Percentiles rank a stretch among this genome's conserved stretches.
Conservation (phyloP, 2,329 filamentous ascomycete genomes). For the Geosmithia putterillii region DNA sequence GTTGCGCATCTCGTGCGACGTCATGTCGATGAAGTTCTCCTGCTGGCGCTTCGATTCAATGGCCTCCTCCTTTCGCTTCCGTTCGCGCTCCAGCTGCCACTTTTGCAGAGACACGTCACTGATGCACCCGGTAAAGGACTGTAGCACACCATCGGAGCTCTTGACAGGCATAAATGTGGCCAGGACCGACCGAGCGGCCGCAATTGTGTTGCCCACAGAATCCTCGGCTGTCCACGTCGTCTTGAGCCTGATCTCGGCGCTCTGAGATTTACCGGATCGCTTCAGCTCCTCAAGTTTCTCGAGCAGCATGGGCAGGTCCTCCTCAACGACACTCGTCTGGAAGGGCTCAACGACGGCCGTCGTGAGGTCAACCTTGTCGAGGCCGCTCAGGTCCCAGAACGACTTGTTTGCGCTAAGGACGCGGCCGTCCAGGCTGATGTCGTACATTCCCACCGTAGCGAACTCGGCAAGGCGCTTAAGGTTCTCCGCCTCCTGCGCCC, state of each 20-base stretch:
- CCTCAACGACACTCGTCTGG: slow-evolving; percentile 28
- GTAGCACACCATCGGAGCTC: slow-evolving; percentile 30
- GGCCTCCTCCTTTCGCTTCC: slow-evolving; percentile 38
- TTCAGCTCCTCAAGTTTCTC: slow-evolving; percentile 25
- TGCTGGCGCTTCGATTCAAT: slow-evolving; percentile 55
- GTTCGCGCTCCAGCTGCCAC: slow-evolving; percentile 38
- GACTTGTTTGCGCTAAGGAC: slow-evolving; percentile 38
- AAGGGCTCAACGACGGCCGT: slow-evolving; percentile 28
- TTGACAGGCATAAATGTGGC: slow-evolving; percentile 38
- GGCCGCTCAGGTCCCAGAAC: slow-evolving; percentile 38
- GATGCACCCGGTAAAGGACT: slow-evolving; percentile 33
- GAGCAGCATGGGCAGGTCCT: slow-evolving; percentile 27
- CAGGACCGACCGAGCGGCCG: slow-evolving; percentile 33
- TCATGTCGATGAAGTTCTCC: slow-evolving; percentile 73
- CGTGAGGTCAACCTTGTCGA: slow-evolving; percentile 29
- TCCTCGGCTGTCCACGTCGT: slow-evolving; percentile 33
- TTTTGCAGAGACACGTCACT: slow-evolving; percentile 36
- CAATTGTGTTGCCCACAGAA: slow-evolving; percentile 26
- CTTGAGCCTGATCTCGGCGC: slow-evolving; percentile 34
- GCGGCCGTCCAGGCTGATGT: slow-evolving; percentile 36
- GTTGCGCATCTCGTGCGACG: slow-evolving; percentile 61
- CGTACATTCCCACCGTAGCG: slow-evolving; percentile 42
- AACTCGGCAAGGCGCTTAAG: slow-evolving; percentile 41
- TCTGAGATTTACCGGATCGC: slow-evolving; percentile 27
- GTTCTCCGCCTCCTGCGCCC: slow-evolving; percentile 39